Percentiles rank a stretch among this genome's conserved stretches.
Conservation (phyloP, 73 alveolate genomes). For the Stentor roeselii region DNA sequence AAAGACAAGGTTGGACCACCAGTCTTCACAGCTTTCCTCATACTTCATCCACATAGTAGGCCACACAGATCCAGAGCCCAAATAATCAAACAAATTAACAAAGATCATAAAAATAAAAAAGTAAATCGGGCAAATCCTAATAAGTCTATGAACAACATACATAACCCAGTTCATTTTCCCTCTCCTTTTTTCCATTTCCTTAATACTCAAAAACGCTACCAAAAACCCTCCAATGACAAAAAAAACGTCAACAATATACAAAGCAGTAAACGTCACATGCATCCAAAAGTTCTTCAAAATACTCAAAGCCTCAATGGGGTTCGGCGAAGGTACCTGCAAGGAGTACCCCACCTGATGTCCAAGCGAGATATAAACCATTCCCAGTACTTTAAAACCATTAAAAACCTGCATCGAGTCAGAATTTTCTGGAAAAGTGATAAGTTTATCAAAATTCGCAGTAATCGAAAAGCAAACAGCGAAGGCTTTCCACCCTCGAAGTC, state of each 20-base stretch:
- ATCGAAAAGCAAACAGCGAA: neutral
- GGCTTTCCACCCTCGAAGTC: neutral
- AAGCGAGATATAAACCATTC: constrained; percentile 30
- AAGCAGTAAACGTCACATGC: neutral
- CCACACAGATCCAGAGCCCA: neutral
- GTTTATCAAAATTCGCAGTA: neutral
- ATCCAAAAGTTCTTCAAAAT: neutral
- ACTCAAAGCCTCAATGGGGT: neutral
- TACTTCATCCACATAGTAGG: neutral
- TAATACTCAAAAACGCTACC: neutral
- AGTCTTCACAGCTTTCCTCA: neutral
- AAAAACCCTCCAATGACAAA: neutral
- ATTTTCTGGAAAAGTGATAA: neutral
- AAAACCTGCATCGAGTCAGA: neutral
- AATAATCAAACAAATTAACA: neutral
- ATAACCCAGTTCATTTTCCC: constrained; percentile 5
- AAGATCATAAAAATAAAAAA: neutral
- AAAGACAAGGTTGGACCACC: neutral
- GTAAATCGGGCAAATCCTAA: neutral
- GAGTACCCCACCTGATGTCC: neutral
- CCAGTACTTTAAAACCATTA: constrained; percentile 35
- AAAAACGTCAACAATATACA: neutral
- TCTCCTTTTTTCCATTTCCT: neutral
- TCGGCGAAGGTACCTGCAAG: neutral
- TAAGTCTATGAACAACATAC: neutral